Base-by-base conservation (phyloP, 1,284 basidiomycete species). In the Boletus smithii region DNA sequence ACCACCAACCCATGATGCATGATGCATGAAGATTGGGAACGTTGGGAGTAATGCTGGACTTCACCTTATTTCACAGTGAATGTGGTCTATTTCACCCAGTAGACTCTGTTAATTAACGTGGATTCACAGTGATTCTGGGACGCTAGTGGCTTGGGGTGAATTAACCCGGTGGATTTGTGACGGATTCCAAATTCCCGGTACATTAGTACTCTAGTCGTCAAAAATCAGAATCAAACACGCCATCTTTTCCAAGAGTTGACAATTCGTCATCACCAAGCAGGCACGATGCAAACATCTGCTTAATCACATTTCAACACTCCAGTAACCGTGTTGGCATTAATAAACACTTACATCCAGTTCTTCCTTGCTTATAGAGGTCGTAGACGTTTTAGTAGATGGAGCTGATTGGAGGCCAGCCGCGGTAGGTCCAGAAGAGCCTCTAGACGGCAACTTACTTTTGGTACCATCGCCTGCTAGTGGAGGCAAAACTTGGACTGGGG, bases 191-290 rank as follows among this genome's bases (percentile, higher is more conserved):
- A n/a, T n/a, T n/a, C n/a, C n/a, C n/a, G n/a, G n/a, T n/a, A n/a
- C n/a, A n/a, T n/a, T n/a, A n/a, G n/a, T 7, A 26, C 8, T 26
- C n/a, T 38, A 22, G 23, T 22, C 31, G 16, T 50, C 53, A 64
- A 50, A 53, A 58, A 29, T 67, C 62, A 13, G 57, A 67, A 36
- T 68, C 55, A 48, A 66, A 68, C 10, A 46, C 40, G 18, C 64
- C 64, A 4, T 51, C 49, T 27, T 45, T 53, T 30, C 53, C 65
- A 20, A 64, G 40, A 17, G 36, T 3, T 3, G 46, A 33, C 17
- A 66, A 27, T 33, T 62, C 53, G 23, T 51, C 41, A 17, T 52
- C 35, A 4, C n/a, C 37, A 14, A 65, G 60, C 4, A 68, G 50
- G 42, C 57, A 67, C 2, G 55, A 51, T 18, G 63, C 59, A 39